Evolutionary conservation across 768 basidiomycete genomes (phyloP), one percentile per base, ranked within the genome.

Genomic region (Kwoniella mangroviensis): DNA sequence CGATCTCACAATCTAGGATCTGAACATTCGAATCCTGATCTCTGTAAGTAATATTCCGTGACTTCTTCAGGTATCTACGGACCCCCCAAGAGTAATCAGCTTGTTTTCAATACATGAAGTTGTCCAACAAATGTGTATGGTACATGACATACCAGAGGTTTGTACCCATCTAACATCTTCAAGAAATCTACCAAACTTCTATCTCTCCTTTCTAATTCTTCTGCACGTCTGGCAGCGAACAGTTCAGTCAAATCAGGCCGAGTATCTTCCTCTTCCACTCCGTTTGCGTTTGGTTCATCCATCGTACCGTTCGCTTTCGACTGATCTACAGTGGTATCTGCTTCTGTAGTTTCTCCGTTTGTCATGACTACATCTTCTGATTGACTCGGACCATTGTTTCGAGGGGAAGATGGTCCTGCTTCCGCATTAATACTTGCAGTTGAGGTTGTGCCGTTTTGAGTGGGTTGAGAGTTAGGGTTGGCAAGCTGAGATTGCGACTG

Each of bases 161-260:
- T 93, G 79, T 97, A 98, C 58, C 96, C 94, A 76, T 98, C 96
- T 41, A 98, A 86, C 93, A 96, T 93, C 49, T 95, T 86, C 86
- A 98, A 87, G 77, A 98, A 95, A 80, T 98, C 94, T 5, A 92
- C 92, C 59, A 98, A 83, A 0, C 92, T 95, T 60, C 91, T 87
- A 84, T 98, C 95, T 79, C 93, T 93, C 75, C 92, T 86, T 0
- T 92, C 92, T 17, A 79, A 68, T 67, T 84, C 82, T 24, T 76
- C 74, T 43, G 81, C 82, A 63, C 77, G 72, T 63, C 70, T 65
- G 26, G 73, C 75, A 15, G 77, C 73, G 62, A 75, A 80, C 41
- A 80, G 54, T 59, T 75, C 64, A 5, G 68, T 61, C 17, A 74
- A 12, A 42, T 74, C 67, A 17, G 59, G 57, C 22, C 55, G 51